Evolutionary conservation across 2,329 filamentous ascomycete genomes (phyloP), one percentile per base, ranked within the genome.

Genomic region (Ophiosphaerella narmari): DNA sequence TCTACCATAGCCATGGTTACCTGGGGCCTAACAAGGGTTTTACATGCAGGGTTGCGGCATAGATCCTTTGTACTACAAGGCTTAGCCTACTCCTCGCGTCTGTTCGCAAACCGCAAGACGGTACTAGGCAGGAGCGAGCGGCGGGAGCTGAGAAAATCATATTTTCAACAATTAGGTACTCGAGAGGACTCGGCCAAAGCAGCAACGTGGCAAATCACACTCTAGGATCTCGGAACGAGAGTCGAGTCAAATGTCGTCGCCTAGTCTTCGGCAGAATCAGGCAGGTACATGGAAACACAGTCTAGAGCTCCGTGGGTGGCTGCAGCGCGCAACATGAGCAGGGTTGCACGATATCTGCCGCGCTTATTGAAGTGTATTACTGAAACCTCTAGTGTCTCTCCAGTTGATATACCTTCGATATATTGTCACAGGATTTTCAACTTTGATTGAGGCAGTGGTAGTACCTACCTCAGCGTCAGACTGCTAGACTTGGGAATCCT

Each of bases 261-360:
- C 40, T 53, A 47, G 54, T 58, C 51, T 47, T 63, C 48, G 56
- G 62, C 48, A 43, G 47, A 54, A 57, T 55, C 59, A 53, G 57
- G 55, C 51, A 58, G 54, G 60, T 59, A 62, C 53, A 58, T 50
- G 54, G 35, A 43, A 37, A 46, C 37, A 14, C 37, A 54, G 52
- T 57, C 58, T 63, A 55, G 61, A 62, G 56, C 57, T 66, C 63
- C 60, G 62, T 50, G 55, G 43, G 53, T 52, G 52, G 58, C 62
- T 59, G 63, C 63, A 67, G 66, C 60, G 64, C 46, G 34, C 39
- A 44, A 40, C 39, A 39, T 50, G 40, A 52, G 50, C 57, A 54
- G 35, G 52, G 52, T 51, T 56, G 39, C 35, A 46, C 54, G 42
- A 59, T 41, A 46, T 29, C 42, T 58, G 50, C 54, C 41, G 43